Conservation (phyloP, 1,284 basidiomycete species). For the Rhodofomes roseus region DNA sequence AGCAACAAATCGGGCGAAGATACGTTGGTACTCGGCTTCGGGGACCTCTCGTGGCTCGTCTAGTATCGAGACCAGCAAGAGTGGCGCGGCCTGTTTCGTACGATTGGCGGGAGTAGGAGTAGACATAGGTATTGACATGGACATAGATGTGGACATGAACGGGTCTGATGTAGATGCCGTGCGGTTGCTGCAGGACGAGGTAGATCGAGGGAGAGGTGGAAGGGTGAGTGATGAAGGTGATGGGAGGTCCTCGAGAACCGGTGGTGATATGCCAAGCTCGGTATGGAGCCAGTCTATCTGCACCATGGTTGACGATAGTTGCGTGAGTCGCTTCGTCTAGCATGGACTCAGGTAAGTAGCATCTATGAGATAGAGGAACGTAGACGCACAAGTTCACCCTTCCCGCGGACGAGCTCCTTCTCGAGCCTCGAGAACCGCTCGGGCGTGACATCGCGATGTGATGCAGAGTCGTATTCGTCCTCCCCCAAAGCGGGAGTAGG, state of each 20-base stretch:
- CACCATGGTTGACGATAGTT: slow-evolving; percentile 59
- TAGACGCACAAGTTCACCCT: slow-evolving; percentile 69
- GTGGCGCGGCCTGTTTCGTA: slow-evolving; percentile 20
- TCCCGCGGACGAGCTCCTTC: slow-evolving; percentile 76
- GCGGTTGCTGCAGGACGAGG: slow-evolving; percentile 33
- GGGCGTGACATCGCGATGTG: slow-evolving; percentile 66
- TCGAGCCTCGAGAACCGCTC: slow-evolving; percentile 76
- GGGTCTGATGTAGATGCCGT: slow-evolving; percentile 37
- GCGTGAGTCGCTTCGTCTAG: slow-evolving; percentile 63
- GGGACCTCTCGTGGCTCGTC: slow-evolving; percentile 19
- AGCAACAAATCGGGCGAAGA: slow-evolving; percentile 59
- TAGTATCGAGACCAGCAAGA: slow-evolving; percentile 20
- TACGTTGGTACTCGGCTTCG: slow-evolving; percentile 50
- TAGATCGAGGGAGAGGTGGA: slow-evolving; percentile 34
- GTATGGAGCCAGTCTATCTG: slow-evolving; percentile 79
- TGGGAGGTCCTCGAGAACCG: slow-evolving; percentile 43
- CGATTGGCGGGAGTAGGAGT: slow-evolving; percentile 31
- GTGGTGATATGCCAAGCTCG: slow-evolving; percentile 68
- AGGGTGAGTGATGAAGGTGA: slow-evolving; percentile 37
- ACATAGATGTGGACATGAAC: slow-evolving; percentile 40
- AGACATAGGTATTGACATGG: slow-evolving; percentile 19
- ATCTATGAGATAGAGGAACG: neutral
- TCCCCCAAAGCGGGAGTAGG: slow-evolving; percentile 41
- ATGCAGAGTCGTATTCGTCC: slow-evolving; percentile 34
- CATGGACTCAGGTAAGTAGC: neutral